Evolutionary conservation across 768 basidiomycete genomes (phyloP).

Genomic region (Rhodotorula babjevae): DNA sequence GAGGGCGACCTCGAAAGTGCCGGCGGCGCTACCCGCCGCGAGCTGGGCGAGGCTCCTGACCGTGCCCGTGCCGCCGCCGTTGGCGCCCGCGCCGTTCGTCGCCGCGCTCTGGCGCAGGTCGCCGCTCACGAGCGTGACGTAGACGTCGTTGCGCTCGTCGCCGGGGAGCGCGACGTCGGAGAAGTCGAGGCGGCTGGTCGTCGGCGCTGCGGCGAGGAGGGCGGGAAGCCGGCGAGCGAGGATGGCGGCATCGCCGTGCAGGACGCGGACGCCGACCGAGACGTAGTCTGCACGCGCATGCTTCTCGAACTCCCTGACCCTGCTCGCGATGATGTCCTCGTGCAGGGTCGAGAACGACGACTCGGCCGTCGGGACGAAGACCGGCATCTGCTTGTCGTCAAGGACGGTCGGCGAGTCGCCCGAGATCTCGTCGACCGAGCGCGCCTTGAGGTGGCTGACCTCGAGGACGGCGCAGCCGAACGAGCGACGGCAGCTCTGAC

Average conservation of each 20-base stretch:
- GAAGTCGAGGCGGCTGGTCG: slow-evolving; percentile 82
- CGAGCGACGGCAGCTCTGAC: slow-evolving; percentile 63
- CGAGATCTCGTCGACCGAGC: slow-evolving; percentile 53
- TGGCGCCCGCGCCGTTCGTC: background rate
- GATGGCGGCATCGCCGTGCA: slow-evolving; percentile 71
- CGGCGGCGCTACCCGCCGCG: slow-evolving; percentile 46
- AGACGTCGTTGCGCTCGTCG: slow-evolving; percentile 86
- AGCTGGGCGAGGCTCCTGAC: slow-evolving; percentile 33
- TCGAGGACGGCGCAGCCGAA: slow-evolving; percentile 95
- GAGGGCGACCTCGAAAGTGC: slow-evolving; percentile 79
- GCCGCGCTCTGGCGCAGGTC: slow-evolving; percentile 56
- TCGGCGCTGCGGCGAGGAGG: slow-evolving; percentile 71
- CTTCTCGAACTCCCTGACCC: slow-evolving; percentile 74
- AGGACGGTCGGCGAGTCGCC: slow-evolving; percentile 60
- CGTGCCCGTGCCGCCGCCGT: slow-evolving; percentile 45
- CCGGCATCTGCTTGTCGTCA: slow-evolving; percentile 78
- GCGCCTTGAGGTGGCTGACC: slow-evolving; percentile 59
- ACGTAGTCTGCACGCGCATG: slow-evolving; percentile 80
- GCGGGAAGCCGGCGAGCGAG: slow-evolving; percentile 75
- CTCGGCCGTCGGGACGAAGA: slow-evolving; percentile 77
- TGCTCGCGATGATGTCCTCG: slow-evolving; percentile 82
- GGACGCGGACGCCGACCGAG: slow-evolving; percentile 76
- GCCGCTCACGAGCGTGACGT: slow-evolving; percentile 92
- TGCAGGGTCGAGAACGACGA: slow-evolving; percentile 85
- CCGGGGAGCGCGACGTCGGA: slow-evolving; percentile 94